Evolutionary conservation across 345 rosid genomes (phyloP).

Genomic region (Eucalyptus marginata): DNA sequence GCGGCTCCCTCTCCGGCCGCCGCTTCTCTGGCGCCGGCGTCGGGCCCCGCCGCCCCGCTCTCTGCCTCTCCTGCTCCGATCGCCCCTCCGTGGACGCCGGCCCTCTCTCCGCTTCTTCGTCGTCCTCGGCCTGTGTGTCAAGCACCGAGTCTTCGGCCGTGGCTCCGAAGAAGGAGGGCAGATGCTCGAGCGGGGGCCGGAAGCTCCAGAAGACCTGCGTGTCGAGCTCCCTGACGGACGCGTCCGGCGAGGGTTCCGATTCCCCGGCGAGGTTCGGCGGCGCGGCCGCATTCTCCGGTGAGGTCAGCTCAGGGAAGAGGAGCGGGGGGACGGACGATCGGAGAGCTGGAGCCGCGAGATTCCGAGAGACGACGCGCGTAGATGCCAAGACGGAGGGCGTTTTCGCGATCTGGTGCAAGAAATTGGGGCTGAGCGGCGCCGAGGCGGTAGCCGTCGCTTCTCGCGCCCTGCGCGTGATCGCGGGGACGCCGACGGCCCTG

Average conservation of each 20-base stretch:
- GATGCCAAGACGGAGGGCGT: conserved; percentile 12
- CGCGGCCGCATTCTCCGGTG: not conserved
- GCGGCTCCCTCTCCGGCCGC: not conserved
- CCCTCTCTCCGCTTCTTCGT: not conserved
- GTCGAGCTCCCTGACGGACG: not conserved
- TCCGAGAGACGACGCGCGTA: not conserved
- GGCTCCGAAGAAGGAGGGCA: not conserved
- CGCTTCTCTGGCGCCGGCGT: not conserved
- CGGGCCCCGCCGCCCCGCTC: not conserved
- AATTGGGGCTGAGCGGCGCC: conserved; percentile 8
- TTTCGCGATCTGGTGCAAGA: conserved; percentile 19
- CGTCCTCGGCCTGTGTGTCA: conserved; percentile 11
- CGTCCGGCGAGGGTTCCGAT: not conserved
- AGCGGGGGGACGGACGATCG: not conserved
- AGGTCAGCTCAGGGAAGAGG: not conserved
- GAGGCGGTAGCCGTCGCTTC: conserved; percentile 1
- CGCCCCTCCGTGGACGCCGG: not conserved
- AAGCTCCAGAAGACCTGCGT: not conserved
- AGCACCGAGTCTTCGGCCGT: conserved; percentile 5
- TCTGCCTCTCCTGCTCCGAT: not conserved
- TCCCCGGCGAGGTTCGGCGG: not conserved
- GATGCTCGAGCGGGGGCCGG: not conserved
- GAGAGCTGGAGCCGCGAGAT: not conserved
- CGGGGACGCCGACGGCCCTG: not conserved
- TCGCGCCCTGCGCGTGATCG: conserved; percentile 8